A percentile compares a stretch with the other conserved stretches of the same genome.
Evolutionary conservation across 2,329 filamentous ascomycete species (phyloP).

Genomic region (Sporothrix brasiliensis): DNA sequence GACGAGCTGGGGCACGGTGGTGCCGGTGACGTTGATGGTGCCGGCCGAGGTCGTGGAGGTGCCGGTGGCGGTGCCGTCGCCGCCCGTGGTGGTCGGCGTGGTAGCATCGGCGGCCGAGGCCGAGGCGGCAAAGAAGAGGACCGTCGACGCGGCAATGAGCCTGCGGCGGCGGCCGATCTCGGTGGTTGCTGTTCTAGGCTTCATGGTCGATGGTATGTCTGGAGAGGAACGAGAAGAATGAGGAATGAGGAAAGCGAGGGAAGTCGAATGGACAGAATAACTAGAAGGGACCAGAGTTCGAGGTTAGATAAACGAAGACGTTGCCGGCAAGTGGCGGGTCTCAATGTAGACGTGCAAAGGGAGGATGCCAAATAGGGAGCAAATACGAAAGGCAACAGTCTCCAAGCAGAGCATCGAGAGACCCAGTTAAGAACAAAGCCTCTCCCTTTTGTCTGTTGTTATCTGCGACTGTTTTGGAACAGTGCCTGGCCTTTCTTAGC

Average conservation of each 20-base stretch:
- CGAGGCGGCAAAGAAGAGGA: constrained; percentile 12
- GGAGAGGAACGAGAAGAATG: background rate
- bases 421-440: background rate
- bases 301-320: background rate
- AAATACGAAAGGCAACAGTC: background rate
- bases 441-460: background rate
- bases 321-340: background rate
- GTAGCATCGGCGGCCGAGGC: background rate
- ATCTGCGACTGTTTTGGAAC: background rate
- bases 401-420: background rate
- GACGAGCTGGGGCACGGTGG: constrained; percentile 33
- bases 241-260: background rate
- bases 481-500: background rate
- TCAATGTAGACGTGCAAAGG: background rate
- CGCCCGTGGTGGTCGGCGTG: background rate
- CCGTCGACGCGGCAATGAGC: background rate
- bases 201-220: background rate
- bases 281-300: background rate
- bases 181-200: constrained; percentile 13
- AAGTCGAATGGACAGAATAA: background rate
- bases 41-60: background rate
- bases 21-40: constrained; percentile 33
- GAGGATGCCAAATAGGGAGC: background rate
- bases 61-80: background rate
- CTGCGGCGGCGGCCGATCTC: constrained; percentile 14